These are phyloP conservation scores for Rhynchospora tenuis DNA, from an alignment of 176 grass and related monocot species.

Conservation along the genomic window DNA sequence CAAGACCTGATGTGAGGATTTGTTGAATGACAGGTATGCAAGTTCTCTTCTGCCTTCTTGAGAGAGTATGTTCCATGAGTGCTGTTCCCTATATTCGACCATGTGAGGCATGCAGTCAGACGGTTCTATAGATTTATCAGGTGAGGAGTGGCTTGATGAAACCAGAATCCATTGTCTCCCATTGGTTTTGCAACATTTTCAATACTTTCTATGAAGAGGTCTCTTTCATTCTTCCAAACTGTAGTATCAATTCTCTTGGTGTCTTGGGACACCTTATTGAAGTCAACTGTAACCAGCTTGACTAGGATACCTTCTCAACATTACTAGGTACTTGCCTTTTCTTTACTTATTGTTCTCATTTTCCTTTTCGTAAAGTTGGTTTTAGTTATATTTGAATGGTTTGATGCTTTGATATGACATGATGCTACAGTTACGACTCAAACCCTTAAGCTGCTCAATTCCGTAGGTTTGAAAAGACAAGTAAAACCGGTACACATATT, in stretches of 20 bases:
- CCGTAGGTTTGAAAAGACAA: slow-evolving; percentile 82
- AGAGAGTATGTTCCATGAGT: slow-evolving; percentile 99
- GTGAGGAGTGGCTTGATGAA: slow-evolving; percentile 92
- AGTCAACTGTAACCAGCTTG: slow-evolving; percentile 86
- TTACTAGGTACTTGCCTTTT: slow-evolving; percentile 62
- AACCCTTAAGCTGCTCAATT: slow-evolving; percentile 94
- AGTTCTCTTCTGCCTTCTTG: slow-evolving; percentile 97
- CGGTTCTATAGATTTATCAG: slow-evolving; percentile 50
- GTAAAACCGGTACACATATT: slow-evolving; percentile 48
- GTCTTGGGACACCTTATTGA: slow-evolving; percentile 96
- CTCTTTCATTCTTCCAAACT: slow-evolving; percentile 99
- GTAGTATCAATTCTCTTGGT: slow-evolving; percentile 95
- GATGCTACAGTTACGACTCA: slow-evolving; percentile 95
- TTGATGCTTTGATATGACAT: slow-evolving; percentile 49
- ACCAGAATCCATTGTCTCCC: slow-evolving; percentile 96
- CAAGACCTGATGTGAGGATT: slow-evolving; percentile 94
- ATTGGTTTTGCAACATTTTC: slow-evolving; percentile 95
- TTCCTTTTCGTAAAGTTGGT: slow-evolving; percentile 19
- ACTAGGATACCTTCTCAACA: slow-evolving; percentile 98
- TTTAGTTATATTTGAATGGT: not conserved
- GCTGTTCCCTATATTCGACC: slow-evolving; percentile 97
- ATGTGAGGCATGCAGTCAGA: slow-evolving; percentile 96
- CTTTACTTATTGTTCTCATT: not conserved
- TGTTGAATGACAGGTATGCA: slow-evolving; percentile 94
- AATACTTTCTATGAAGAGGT: slow-evolving; percentile 99